Percentiles rank a stretch among this genome's conserved stretches.
phyloP scores from a whole-genome alignment of 31 red algal species.

The Porphyra umbilicalis region DNA sequence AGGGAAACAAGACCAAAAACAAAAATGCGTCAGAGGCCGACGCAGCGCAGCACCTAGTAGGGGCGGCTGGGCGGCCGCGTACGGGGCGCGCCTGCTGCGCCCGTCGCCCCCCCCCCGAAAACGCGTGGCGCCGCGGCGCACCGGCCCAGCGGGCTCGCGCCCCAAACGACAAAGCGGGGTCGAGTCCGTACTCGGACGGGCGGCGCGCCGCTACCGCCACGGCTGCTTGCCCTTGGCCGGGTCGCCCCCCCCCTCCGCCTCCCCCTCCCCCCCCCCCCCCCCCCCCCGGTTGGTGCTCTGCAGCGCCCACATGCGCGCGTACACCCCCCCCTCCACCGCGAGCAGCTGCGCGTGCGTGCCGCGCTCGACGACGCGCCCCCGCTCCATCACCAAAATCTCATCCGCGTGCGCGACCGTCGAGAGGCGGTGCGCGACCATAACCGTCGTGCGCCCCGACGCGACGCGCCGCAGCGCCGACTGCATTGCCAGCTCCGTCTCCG shows the following conservation, averaged over 20 bases:
- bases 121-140: too few species aligned
- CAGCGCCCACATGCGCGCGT: slow-evolving; percentile 66
- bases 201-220: too few species aligned
- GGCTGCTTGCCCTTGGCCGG: too few species aligned
- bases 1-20: too few species aligned
- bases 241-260: neutral
- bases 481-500: slow-evolving; percentile 64
- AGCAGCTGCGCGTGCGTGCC: slow-evolving; percentile 62
- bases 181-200: too few species aligned
- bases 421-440: slow-evolving; percentile 76
- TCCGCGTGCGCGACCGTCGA: slow-evolving; percentile 77
- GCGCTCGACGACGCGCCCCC: slow-evolving; percentile 54
- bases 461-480: slow-evolving; percentile 39
- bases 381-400: slow-evolving; percentile 74
- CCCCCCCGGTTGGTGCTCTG: slow-evolving; percentile 10
- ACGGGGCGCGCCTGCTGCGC: too few species aligned
- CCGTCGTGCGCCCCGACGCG: slow-evolving; percentile 54
- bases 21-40: too few species aligned
- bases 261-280: neutral
- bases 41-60: too few species aligned
- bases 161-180: too few species aligned
- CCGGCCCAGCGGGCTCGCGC: too few species aligned
- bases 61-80: too few species aligned
- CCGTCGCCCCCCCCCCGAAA: too few species aligned
- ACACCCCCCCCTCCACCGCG: slow-evolving; percentile 20